Evolutionary conservation across 495 filamentous ascomycete genomes (phyloP), one percentile per base, ranked within the genome.

Genomic region (Penicillium silybi): DNA sequence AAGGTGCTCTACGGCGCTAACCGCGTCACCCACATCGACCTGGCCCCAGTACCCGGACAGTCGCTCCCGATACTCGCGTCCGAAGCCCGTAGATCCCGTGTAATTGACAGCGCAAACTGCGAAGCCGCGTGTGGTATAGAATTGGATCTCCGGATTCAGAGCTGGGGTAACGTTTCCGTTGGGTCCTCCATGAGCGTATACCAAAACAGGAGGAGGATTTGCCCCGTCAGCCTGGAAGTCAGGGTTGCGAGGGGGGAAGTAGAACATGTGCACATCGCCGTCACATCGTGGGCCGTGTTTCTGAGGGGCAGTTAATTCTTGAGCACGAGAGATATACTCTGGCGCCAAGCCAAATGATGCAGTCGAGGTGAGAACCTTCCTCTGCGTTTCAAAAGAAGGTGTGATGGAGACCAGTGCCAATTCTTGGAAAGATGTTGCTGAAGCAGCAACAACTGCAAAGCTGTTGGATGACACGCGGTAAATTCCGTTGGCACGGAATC

Each of bases 71-170:
- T 78, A 80, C 20, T 62, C 70, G 7, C 73, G 66, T 7, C 75
- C 75, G 52, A 73, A 79, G 8, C 72, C 78, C 3, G 73, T 70
- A 3, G 71, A 75, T 0, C 78, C 79, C 15, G 68, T 70, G 51
- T 79, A 78, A 60, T 82, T 80, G 27, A 80, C 51, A 16, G 65
- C 57, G 29, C 67, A 66, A 37, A 74, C 68, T 18, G 75, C 78
- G 41, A 73, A 82, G 22, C 78, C 78, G 4, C 79, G 67, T 4
- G 73, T 74, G 9, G 79, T 80, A 50, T 59, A 79, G 58, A 75
- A 80, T 59, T 82, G 78, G 6, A 62, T 62, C 15, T 53, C 56
- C 41, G 79, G 59, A 18, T 60, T 48, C 32, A 59, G 41, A 65
- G 67, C 17, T 40, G 75, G 17, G 59, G 67, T 39, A 48, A 47